These are phyloP conservation scores for Pharnaceum exiguum DNA, from an alignment of 148 eudicot genomes.

Conservation along the genomic window DNA sequence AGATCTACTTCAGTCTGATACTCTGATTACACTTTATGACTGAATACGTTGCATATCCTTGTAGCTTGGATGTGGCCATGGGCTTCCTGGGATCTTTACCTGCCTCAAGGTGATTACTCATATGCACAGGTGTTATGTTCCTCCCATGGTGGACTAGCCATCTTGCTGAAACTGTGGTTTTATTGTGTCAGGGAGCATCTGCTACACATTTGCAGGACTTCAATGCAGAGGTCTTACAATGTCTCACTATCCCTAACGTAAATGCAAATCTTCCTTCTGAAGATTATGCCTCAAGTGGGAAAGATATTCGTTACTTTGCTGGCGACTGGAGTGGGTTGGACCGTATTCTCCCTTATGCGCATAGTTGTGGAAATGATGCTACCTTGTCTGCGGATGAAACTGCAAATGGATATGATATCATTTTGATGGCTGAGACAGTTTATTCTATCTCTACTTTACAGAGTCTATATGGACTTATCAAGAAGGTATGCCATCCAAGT, in stretches of 20 bases:
- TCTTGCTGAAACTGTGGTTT: constrained; percentile 7
- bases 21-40: not conserved
- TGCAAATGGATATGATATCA: constrained; percentile 62
- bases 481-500: constrained; percentile 41
- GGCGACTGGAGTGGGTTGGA: constrained; percentile 91
- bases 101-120: constrained; percentile 57
- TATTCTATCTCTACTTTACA: constrained; percentile 70
- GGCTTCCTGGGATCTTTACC: constrained; percentile 91
- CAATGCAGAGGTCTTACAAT: constrained; percentile 76
- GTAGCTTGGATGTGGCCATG: constrained; percentile 99
- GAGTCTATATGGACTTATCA: constrained; percentile 62
- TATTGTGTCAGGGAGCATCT: constrained; percentile 60
- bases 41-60: constrained; percentile 15
- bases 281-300: constrained; percentile 13
- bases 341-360: constrained; percentile 44
- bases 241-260: constrained; percentile 86
- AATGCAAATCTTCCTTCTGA: constrained; percentile 42
- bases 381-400: constrained; percentile 6
- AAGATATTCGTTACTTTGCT: constrained; percentile 69
- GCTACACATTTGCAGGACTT: constrained; percentile 91
- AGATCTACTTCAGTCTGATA: not conserved
- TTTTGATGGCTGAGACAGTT: constrained; percentile 98
- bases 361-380: constrained; percentile 17
- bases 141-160: not conserved
- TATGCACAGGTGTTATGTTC: not conserved